Percentiles rank a stretch among this genome's conserved stretches.
Evolutionary conservation across 805 yeast species (phyloP).

Genomic region (Pichia insulana): DNA sequence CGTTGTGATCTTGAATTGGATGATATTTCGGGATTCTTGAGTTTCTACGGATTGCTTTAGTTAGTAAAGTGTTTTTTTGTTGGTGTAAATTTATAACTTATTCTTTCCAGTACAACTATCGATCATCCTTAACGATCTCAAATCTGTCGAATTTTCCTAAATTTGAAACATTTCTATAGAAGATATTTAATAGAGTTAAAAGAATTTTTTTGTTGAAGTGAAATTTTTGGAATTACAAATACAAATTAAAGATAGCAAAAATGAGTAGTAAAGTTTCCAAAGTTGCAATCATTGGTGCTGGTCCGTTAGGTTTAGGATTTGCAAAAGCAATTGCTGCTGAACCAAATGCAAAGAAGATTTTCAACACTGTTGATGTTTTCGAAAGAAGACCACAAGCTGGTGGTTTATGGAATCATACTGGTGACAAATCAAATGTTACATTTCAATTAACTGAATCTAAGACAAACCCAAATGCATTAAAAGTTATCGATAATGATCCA

Average conservation of each 20-base stretch:
- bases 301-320: conserved; percentile 27
- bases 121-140: too few species aligned
- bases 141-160: too few species aligned
- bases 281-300: conserved; percentile 30
- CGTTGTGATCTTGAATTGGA: too few species aligned
- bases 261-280: conserved; percentile 7
- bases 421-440: conserved; percentile 20
- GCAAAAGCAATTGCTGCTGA: conserved; percentile 28
- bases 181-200: too few species aligned
- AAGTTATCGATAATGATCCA: conserved; percentile 13
- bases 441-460: conserved; percentile 9
- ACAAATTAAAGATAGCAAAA: background rate
- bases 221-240: too few species aligned
- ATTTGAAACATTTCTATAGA: too few species aligned
- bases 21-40: too few species aligned
- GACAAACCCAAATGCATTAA: conserved; percentile 13
- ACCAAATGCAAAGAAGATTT: conserved; percentile 18
- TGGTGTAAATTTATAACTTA: too few species aligned
- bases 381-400: conserved; percentile 27
- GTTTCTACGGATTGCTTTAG: too few species aligned
- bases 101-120: too few species aligned
- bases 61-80: too few species aligned
- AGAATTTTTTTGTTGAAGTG: too few species aligned
- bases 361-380: conserved; percentile 22
- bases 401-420: conserved; percentile 29